A percentile compares a stretch with the other conserved stretches of the same genome.
Conservation (phyloP, 2,329 filamentous ascomycete species). For the Neonectria hederae region DNA sequence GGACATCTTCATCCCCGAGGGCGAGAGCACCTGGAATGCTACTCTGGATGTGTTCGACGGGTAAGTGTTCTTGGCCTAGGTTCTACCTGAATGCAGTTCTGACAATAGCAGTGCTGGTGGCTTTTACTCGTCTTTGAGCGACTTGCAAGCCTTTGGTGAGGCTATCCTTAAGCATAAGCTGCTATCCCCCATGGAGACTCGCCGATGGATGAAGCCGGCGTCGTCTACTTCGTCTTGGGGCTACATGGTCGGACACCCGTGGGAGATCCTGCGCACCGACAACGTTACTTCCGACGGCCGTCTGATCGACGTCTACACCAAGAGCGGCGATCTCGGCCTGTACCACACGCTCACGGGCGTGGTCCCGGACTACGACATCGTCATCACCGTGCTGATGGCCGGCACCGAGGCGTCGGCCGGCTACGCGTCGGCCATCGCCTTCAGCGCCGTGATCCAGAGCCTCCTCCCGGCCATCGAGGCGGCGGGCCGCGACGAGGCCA, state of each 20-base stretch:
- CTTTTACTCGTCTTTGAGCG: conserved; percentile 53
- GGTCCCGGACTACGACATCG: conserved; percentile 58
- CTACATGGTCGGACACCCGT: conserved; percentile 55
- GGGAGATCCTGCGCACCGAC: conserved; percentile 56
- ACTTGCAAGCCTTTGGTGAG: conserved; percentile 53
- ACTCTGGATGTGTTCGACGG: conserved; percentile 47
- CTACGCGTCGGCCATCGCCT: conserved; percentile 31
- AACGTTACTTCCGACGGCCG: conserved; percentile 50
- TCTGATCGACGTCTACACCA: conserved; percentile 58
- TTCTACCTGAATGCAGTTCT: not conserved
- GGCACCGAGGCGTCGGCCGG: conserved; percentile 41
- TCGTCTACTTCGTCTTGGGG: conserved; percentile 50
- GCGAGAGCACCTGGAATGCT: conserved; percentile 47
- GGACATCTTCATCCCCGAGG: conserved; percentile 49
- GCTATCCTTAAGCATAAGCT: conserved; percentile 55
- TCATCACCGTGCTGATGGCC: conserved; percentile 52
- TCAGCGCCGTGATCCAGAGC: conserved; percentile 45
- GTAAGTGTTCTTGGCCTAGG: conserved; percentile 36
- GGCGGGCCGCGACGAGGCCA: conserved; percentile 51
- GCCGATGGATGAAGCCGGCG: conserved; percentile 57
- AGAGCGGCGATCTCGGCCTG: conserved; percentile 53
- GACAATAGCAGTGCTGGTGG: conserved; percentile 46
- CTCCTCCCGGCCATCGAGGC: conserved; percentile 55
- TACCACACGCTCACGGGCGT: conserved; percentile 54
- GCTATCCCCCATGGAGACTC: conserved; percentile 50